phyloP scores from a whole-genome alignment of 2,329 filamentous ascomycete species.

The Acarospora socialis region DNA sequence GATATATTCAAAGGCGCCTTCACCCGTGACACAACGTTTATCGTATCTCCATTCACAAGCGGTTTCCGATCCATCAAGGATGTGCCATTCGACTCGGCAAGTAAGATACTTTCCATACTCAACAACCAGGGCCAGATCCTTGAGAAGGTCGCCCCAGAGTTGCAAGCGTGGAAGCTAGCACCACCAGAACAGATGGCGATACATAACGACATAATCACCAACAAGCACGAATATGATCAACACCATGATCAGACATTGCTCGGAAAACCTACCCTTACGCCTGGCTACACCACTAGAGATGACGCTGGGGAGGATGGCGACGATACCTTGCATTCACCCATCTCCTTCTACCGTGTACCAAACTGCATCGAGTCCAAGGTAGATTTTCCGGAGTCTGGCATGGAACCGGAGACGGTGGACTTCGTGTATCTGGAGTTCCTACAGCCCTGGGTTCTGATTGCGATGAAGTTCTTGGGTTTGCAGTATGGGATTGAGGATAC shows the following conservation, averaged over 20 bases:
- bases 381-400: constrained; percentile 36
- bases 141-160: constrained; percentile 7
- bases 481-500: constrained; percentile 37
- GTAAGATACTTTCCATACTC: constrained; percentile 46
- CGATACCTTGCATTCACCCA: constrained; percentile 66
- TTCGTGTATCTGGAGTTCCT: constrained; percentile 88
- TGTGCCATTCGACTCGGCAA: constrained; percentile 64
- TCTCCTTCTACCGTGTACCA: constrained; percentile 63
- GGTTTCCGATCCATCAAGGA: constrained; percentile 62
- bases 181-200: constrained; percentile 31
- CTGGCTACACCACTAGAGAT: constrained; percentile 82
- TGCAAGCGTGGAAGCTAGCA: constrained; percentile 22
- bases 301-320: constrained; percentile 75
- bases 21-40: constrained; percentile 72
- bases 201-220: constrained; percentile 13
- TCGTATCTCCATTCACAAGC: constrained; percentile 78
- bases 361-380: constrained; percentile 67
- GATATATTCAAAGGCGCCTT: constrained; percentile 90
- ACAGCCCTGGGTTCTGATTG: constrained; percentile 63
- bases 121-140: constrained; percentile 43
- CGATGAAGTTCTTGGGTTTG: constrained; percentile 48
- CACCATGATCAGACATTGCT: constrained; percentile 21
- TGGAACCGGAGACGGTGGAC: constrained; percentile 60
- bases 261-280: constrained; percentile 35
- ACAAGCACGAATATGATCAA: constrained; percentile 2